A percentile compares a stretch with the other conserved stretches of the same genome.
Conservation (phyloP, 1,284 basidiomycete species). For the Leccinum subrobustum region DNA sequence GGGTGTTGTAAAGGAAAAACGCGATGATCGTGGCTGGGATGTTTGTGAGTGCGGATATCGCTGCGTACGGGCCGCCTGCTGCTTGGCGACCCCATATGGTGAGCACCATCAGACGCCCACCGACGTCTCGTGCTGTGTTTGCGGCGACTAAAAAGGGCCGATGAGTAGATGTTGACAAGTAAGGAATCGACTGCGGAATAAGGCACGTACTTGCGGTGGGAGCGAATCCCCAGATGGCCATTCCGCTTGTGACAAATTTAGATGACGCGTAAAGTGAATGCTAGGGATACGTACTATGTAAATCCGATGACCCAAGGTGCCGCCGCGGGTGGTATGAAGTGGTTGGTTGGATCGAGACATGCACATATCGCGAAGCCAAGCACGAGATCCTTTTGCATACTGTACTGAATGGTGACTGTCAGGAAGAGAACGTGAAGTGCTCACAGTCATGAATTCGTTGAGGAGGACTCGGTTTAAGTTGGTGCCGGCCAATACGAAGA, state of each 20-base stretch:
- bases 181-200: neutral
- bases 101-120: constrained; percentile 55
- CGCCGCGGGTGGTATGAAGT: constrained; percentile 51
- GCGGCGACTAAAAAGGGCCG: constrained; percentile 45
- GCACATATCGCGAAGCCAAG: constrained; percentile 60
- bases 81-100: constrained; percentile 58
- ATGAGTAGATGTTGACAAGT: constrained; percentile 2
- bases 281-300: constrained; percentile 42
- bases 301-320: constrained; percentile 54
- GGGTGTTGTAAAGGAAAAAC: constrained; percentile 50
- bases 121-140: constrained; percentile 68
- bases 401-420: neutral
- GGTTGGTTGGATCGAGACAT: constrained; percentile 60
- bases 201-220: constrained; percentile 43
- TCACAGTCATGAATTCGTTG: constrained; percentile 65
- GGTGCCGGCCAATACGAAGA: constrained; percentile 49
- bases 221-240: constrained; percentile 60
- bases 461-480: constrained; percentile 55
- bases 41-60: constrained; percentile 62
- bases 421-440: constrained; percentile 18
- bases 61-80: constrained; percentile 57
- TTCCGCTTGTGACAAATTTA: constrained; percentile 38
- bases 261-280: neutral
- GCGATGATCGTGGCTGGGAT: constrained; percentile 59
- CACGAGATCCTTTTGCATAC: constrained; percentile 56